Evolutionary conservation across 208 protist species (phyloP).

Genomic region (Acanthamoeba sp.): DNA sequence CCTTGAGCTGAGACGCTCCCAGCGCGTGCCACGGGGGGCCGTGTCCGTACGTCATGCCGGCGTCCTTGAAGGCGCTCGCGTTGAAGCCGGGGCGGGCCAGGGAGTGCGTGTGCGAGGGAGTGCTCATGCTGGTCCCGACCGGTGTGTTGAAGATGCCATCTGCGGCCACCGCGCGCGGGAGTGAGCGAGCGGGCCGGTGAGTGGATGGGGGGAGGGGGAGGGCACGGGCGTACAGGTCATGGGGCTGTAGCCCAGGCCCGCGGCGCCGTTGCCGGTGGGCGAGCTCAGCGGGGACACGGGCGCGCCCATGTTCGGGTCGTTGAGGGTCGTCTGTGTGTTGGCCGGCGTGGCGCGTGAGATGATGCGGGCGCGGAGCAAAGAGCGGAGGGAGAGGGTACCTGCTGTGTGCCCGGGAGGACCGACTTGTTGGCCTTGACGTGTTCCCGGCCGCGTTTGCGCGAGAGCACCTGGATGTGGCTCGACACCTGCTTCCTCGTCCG

Average conservation of each 20-base stretch:
- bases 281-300: not conserved
- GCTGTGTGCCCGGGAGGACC: not conserved
- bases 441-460: conserved; percentile 70
- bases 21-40: too few relatives aligned
- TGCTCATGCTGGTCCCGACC: not conserved
- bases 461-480: conserved; percentile 86
- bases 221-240: not conserved
- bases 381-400: too few relatives aligned
- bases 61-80: conserved; percentile 4
- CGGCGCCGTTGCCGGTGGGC: not conserved
- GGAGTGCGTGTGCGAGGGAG: not conserved
- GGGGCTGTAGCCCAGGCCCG: not conserved
- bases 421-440: conserved; percentile 28
- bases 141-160: conserved; percentile 29
- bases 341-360: not conserved
- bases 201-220: not conserved
- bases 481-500: conserved; percentile 85
- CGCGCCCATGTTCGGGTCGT: not conserved
- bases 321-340: not conserved
- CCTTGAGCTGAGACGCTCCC: too few relatives aligned
- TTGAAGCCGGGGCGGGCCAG: not conserved
- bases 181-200: not conserved
- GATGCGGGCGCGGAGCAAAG: not conserved
- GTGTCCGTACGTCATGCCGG: not conserved
- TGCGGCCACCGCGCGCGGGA: not conserved